Conservation (phyloP, 148 eudicot species). For the Salicornia ramosissima region DNA sequence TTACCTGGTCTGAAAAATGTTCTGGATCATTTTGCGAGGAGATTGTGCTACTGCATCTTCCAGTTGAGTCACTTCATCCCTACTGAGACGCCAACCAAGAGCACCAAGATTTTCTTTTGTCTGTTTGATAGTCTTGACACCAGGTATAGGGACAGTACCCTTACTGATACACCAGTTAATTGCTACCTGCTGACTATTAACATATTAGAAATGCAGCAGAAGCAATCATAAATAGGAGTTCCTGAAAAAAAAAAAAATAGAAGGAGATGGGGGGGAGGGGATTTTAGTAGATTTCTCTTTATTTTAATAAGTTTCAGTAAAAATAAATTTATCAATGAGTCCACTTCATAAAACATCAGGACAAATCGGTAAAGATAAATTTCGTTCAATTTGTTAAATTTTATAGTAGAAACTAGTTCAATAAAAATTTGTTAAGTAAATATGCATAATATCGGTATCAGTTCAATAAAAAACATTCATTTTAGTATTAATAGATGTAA, state of each 20-base stretch:
- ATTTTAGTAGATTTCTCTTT: too few species aligned
- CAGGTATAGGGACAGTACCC: constrained; percentile 89
- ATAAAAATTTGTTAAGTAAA: too few species aligned
- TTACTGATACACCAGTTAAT: constrained; percentile 95
- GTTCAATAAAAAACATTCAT: too few species aligned
- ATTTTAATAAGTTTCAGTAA: too few species aligned
- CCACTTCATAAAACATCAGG: too few species aligned
- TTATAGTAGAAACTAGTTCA: too few species aligned
- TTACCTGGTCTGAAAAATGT: constrained; percentile 81
- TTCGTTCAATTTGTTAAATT: too few species aligned
- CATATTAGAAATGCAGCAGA: constrained; percentile 4
- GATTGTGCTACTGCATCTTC: constrained; percentile 69
- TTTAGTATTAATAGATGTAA: too few species aligned
- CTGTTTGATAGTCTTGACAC: constrained; percentile 76
- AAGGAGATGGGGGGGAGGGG: too few species aligned
- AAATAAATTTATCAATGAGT: too few species aligned
- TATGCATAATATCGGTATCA: too few species aligned
- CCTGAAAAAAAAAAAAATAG: not conserved
- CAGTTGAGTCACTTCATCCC: constrained; percentile 56
- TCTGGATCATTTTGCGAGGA: constrained; percentile 79
- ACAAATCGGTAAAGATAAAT: too few species aligned
- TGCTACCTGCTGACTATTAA: constrained; percentile 52
- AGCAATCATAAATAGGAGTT: not conserved
- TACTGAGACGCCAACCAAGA: constrained; percentile 73
- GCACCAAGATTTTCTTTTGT: constrained; percentile 79